A percentile compares a stretch with the other conserved stretches of the same genome.
Conservation (phyloP, 306 rosid genomes). For the Sophora flavescens region DNA sequence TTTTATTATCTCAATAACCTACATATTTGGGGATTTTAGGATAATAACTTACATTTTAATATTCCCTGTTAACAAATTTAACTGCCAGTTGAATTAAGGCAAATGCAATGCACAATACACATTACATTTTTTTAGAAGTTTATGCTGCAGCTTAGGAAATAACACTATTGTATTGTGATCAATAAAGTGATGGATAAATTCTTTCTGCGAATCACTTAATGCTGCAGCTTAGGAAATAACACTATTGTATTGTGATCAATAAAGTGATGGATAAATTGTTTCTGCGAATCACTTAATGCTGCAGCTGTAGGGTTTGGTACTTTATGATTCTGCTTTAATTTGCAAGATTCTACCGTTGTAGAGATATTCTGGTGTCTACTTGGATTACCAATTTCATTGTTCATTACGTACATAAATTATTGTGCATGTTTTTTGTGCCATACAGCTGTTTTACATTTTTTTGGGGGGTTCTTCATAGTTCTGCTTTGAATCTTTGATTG, state of each 20-base stretch:
- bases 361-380: neutral
- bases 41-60: neutral
- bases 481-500: too few relatives aligned
- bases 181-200: conserved; percentile 6
- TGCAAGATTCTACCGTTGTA: neutral
- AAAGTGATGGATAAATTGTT: neutral
- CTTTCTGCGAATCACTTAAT: neutral
- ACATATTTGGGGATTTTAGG: neutral
- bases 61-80: neutral
- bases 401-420: too few relatives aligned
- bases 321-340: too few relatives aligned
- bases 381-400: neutral
- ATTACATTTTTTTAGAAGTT: neutral
- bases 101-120: conserved; percentile 3
- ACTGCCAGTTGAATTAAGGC: neutral
- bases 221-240: conserved; percentile 5
- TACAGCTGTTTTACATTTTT: too few relatives aligned
- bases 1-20: neutral
- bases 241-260: conserved; percentile 12
- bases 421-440: too few relatives aligned
- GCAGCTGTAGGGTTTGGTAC: neutral
- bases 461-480: too few relatives aligned
- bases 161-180: conserved; percentile 7
- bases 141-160: neutral
- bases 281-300: neutral